These are phyloP conservation scores for Ascochyta rabiei DNA, from an alignment of 2,329 filamentous ascomycete species.

Conservation along the genomic window DNA sequence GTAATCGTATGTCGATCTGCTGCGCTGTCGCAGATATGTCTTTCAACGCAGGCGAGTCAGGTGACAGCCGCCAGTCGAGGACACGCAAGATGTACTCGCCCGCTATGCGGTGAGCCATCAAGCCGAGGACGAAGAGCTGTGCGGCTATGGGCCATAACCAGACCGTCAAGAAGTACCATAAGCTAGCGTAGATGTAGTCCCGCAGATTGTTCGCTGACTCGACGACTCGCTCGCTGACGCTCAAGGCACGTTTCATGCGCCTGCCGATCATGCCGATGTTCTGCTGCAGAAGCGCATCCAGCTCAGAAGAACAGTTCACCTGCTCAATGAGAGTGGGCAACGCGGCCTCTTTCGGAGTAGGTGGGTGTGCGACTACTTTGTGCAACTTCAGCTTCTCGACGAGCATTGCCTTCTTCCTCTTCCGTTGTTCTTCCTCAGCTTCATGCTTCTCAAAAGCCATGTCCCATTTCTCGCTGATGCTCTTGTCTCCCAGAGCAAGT, in stretches of 20 bases:
- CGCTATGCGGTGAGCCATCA: conserved; percentile 79
- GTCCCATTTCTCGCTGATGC: conserved; percentile 48
- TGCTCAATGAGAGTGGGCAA: conserved; percentile 85
- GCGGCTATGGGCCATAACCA: conserved; percentile 82
- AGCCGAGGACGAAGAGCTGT: conserved; percentile 71
- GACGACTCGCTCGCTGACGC: conserved; percentile 91
- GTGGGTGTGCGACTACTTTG: conserved; percentile 76
- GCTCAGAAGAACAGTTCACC: conserved; percentile 93
- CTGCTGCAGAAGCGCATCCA: conserved; percentile 83
- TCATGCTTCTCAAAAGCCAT: conserved; percentile 59
- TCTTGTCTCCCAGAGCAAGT: conserved; percentile 75
- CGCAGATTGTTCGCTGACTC: conserved; percentile 89
- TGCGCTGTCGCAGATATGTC: conserved; percentile 96
- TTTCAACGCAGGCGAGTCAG: conserved; percentile 83
- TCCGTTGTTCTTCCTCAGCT: conserved; percentile 73
- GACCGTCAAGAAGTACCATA: conserved; percentile 73
- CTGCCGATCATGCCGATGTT: conserved; percentile 86
- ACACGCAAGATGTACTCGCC: conserved; percentile 80
- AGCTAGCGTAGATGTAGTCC: conserved; percentile 71
- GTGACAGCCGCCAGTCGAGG: conserved; percentile 80
- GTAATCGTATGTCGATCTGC: conserved; percentile 93
- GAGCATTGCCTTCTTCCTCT: conserved; percentile 68
- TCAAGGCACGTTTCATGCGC: conserved; percentile 80
- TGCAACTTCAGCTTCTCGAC: conserved; percentile 89
- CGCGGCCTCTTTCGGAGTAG: conserved; percentile 82